Evolutionary conservation across 2,329 filamentous ascomycete species (phyloP).

Genomic region (Bipolaris bicolor): DNA sequence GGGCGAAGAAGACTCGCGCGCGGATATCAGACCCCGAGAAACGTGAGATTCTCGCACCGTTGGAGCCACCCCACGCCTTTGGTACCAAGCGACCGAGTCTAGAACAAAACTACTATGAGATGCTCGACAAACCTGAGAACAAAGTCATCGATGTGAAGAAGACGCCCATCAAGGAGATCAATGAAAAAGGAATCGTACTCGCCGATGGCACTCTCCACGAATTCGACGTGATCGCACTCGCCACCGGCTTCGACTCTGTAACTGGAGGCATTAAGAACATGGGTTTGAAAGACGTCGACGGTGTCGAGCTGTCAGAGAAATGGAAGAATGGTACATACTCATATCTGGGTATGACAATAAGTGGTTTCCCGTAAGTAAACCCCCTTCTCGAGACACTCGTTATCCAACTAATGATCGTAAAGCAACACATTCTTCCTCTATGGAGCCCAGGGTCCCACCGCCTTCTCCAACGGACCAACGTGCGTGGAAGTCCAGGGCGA

Average conservation of each 20-base stretch:
- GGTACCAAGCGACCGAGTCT: slow-evolving; percentile 56
- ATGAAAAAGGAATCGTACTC: slow-evolving; percentile 50
- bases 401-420: not conserved
- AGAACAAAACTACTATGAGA: slow-evolving; percentile 57
- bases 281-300: slow-evolving; percentile 47
- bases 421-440: slow-evolving; percentile 55
- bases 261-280: slow-evolving; percentile 53
- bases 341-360: slow-evolving; percentile 52
- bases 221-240: slow-evolving; percentile 54
- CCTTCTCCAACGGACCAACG: slow-evolving; percentile 55
- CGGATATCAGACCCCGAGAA: slow-evolving; percentile 54
- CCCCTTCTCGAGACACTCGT: not conserved
- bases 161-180: slow-evolving; percentile 50
- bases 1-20: slow-evolving; percentile 52
- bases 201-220: slow-evolving; percentile 50
- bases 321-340: slow-evolving; percentile 53
- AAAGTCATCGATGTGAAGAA: slow-evolving; percentile 53
- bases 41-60: slow-evolving; percentile 55
- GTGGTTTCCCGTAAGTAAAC: slow-evolving; percentile 40
- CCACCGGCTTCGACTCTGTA: slow-evolving; percentile 56
- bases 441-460: slow-evolving; percentile 55
- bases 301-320: slow-evolving; percentile 46
- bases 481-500: slow-evolving; percentile 55
- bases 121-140: slow-evolving; percentile 53
- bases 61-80: slow-evolving; percentile 53